Percentiles rank a stretch among this genome's conserved stretches.
Evolutionary conservation across 768 basidiomycete genomes (phyloP).

Genomic region (Amanita molliuscula): DNA sequence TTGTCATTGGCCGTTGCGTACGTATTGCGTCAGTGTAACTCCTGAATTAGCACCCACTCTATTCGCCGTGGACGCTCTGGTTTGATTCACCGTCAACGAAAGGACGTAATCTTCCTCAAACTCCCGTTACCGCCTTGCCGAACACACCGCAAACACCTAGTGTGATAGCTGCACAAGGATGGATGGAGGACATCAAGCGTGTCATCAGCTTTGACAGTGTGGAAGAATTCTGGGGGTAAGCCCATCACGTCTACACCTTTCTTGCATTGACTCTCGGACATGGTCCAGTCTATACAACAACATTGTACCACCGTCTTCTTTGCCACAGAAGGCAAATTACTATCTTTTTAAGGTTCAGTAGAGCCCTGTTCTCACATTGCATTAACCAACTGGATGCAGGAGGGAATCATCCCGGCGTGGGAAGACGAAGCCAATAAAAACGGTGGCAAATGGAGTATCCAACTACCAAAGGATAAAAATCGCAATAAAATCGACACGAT

Average conservation of each 20-base stretch:
- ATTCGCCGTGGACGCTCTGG: slow-evolving; percentile 95
- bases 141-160: slow-evolving; percentile 71
- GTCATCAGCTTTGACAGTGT: slow-evolving; percentile 95
- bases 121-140: slow-evolving; percentile 67
- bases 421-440: slow-evolving; percentile 95
- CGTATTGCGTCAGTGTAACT: not conserved
- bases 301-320: slow-evolving; percentile 87
- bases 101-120: slow-evolving; percentile 80
- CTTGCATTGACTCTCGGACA: slow-evolving; percentile 7
- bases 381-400: slow-evolving; percentile 32
- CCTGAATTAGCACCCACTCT: slow-evolving; percentile 74
- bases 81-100: slow-evolving; percentile 94
- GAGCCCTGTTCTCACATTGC: not conserved
- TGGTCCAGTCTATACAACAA: slow-evolving; percentile 79
- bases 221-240: slow-evolving; percentile 98
- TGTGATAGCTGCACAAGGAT: slow-evolving; percentile 67
- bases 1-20: slow-evolving; percentile 6
- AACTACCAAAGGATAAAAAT: slow-evolving; percentile 94
- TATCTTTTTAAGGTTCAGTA: slow-evolving; percentile 88
- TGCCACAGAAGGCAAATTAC: slow-evolving; percentile 97
- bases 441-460: slow-evolving; percentile 98
- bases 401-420: slow-evolving; percentile 95
- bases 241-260: slow-evolving; percentile 9
- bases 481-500: slow-evolving; percentile 76
- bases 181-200: slow-evolving; percentile 99